Percentiles rank a stretch among this genome's conserved stretches.
Evolutionary conservation across 2,329 filamentous ascomycete species (phyloP).

Genomic region (Graphilbum sp.): DNA sequence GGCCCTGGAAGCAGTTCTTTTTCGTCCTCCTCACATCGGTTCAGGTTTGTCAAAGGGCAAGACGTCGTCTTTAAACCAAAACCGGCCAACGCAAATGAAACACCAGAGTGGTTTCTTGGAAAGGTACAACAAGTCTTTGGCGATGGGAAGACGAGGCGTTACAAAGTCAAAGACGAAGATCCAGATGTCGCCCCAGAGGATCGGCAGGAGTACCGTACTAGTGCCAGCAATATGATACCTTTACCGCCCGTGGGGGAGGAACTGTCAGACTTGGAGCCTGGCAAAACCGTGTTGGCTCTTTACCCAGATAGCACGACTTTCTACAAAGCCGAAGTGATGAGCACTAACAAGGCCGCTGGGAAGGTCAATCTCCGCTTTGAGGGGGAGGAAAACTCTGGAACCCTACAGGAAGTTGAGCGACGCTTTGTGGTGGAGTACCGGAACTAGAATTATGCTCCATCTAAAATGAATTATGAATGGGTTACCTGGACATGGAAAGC

Average conservation of each 20-base stretch:
- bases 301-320: slow-evolving; percentile 78
- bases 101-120: slow-evolving; percentile 56
- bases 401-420: slow-evolving; percentile 58
- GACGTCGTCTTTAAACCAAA: slow-evolving; percentile 52
- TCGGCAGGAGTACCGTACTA: slow-evolving; percentile 53
- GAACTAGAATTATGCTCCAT: no score
- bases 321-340: slow-evolving; percentile 69
- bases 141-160: slow-evolving; percentile 61
- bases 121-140: slow-evolving; percentile 61
- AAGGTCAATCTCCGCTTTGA: slow-evolving; percentile 59
- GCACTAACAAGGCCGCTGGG: slow-evolving; percentile 34
- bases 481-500: no score
- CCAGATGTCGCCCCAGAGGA: slow-evolving; percentile 48
- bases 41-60: slow-evolving; percentile 43
- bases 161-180: slow-evolving; percentile 67
- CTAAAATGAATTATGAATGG: no score
- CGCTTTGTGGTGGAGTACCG: slow-evolving; percentile 64
- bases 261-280: slow-evolving; percentile 44
- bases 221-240: slow-evolving; percentile 59
- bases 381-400: slow-evolving; percentile 58
- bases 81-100: slow-evolving; percentile 26
- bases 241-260: slow-evolving; percentile 44
- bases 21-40: slow-evolving; percentile 22
- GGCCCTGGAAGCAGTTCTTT: slow-evolving; percentile 15
- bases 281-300: slow-evolving; percentile 58